These are phyloP conservation scores for Penicillium janthinellum DNA, from an alignment of 2,329 filamentous ascomycete genomes.

Conservation along the genomic window DNA sequence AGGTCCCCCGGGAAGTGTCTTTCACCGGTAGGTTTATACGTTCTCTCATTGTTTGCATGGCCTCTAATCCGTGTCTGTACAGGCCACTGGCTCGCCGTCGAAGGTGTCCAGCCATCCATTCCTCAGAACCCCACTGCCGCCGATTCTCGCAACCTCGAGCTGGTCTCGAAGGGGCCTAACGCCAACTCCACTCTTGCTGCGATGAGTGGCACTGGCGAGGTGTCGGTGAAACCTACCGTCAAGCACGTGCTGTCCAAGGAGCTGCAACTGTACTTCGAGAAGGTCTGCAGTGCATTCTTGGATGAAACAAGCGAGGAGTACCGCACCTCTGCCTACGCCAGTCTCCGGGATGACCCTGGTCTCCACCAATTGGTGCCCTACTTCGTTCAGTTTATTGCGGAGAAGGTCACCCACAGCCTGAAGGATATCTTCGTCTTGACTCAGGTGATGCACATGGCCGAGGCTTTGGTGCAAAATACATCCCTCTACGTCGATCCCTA, in stretches of 20 bases:
- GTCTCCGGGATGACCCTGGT: conserved; percentile 83
- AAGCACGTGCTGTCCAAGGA: conserved; percentile 97
- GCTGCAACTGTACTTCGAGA: conserved; percentile 94
- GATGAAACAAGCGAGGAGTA: conserved; percentile 87
- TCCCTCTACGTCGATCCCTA: conserved; percentile 75
- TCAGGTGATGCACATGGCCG: conserved; percentile 88
- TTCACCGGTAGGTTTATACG: conserved; percentile 70
- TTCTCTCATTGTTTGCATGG: background rate
- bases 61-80: conserved; percentile 16
- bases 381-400: conserved; percentile 92
- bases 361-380: conserved; percentile 95
- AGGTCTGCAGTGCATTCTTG: conserved; percentile 84
- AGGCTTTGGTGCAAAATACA: conserved; percentile 80
- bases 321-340: conserved; percentile 80
- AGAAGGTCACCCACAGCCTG: conserved; percentile 91
- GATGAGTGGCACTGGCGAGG: conserved; percentile 78
- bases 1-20: conserved; percentile 87
- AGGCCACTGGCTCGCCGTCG: conserved; percentile 97
- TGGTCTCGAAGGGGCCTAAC: conserved; percentile 85
- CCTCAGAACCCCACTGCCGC: conserved; percentile 90
- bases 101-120: conserved; percentile 95
- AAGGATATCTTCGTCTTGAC: conserved; percentile 86
- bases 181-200: conserved; percentile 84
- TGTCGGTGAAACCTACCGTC: conserved; percentile 83
- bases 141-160: conserved; percentile 79